Percentiles rank a stretch among this genome's conserved stretches.
Conservation (phyloP, 148 eudicot genomes). For the Amaranthus cruentus region DNA sequence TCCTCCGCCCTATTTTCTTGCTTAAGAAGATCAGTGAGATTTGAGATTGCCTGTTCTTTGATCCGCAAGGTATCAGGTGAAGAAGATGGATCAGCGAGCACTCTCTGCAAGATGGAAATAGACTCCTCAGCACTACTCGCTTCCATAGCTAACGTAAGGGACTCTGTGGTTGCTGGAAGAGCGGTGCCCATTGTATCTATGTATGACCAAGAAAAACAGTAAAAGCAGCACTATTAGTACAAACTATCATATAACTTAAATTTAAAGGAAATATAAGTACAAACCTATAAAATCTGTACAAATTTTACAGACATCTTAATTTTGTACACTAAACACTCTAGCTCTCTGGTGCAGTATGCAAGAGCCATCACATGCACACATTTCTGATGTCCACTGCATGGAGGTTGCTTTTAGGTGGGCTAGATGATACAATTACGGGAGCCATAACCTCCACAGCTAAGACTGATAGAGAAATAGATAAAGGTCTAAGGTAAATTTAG, state of each 20-base stretch:
- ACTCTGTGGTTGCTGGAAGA: slow-evolving; percentile 41
- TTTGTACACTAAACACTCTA: too few relatives aligned
- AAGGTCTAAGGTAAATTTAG: too few relatives aligned
- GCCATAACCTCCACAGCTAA: too few relatives aligned
- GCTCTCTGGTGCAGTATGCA: too few relatives aligned
- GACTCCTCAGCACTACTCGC: slow-evolving; percentile 36
- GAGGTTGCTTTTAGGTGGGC: too few relatives aligned
- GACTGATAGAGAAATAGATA: too few relatives aligned
- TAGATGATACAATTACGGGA: too few relatives aligned
- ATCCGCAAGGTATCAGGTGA: slow-evolving; percentile 40
- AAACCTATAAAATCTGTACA: too few relatives aligned
- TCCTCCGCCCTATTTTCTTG: slow-evolving; percentile 42
- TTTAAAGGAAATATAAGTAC: too few relatives aligned
- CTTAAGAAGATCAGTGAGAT: slow-evolving; percentile 39
- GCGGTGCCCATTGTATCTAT: slow-evolving; percentile 23
- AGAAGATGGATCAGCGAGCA: slow-evolving; percentile 39
- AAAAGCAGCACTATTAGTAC: not conserved
- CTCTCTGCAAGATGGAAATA: slow-evolving; percentile 39
- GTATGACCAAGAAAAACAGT: not conserved
- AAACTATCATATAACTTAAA: not conserved
- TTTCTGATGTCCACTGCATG: too few relatives aligned
- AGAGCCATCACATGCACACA: too few relatives aligned
- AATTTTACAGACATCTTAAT: too few relatives aligned
- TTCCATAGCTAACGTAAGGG: slow-evolving; percentile 40
- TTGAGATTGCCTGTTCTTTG: slow-evolving; percentile 43